Base-by-base conservation (phyloP, 805 yeast genomes). In the Sugiyamaella chiloensis region DNA sequence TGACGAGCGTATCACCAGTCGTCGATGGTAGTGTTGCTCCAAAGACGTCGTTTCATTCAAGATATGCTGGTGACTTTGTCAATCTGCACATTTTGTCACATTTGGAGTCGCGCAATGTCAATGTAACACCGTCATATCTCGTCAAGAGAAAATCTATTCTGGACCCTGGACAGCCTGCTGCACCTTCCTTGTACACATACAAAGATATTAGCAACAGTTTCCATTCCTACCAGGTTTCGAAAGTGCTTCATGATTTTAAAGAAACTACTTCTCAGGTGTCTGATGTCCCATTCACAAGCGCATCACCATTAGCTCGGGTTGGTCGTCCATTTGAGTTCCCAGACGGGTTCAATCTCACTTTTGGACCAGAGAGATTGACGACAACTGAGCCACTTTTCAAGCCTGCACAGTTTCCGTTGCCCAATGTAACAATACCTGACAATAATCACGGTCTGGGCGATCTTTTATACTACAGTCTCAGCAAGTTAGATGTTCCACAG, bases 61-160 rank as follows among this genome's bases (percentile, higher is more conserved):
- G 57, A 35, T 58, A 50, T 61, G 96, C 90, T 2, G 98, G 97
- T 7, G 91, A 89, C 63, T 90, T 84, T 63, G 64, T 86, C 47
- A 85, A 83, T 62, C 72, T 79, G 44, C 87, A 85, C 65, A 70
- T 81, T 1, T 64, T 76, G 54, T 70, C 77, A 43, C 77, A 68
- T 57, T 73, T 74, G 52, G 65, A 70, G 48, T 55, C 67, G 34
- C 64, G 63, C 49, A 51, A 62, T 42, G 67, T 69, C 41, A 50
- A 60, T 19, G 57, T 61, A 16, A 62, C 62, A 12, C 68, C 70
- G 4, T 63, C 62, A 14, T 67, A 62, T 48, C 60, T 64, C 48
- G 61, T 75, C 31, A 42, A 63, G 24, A 69, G 65, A 53, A 68
- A 66, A 56, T 60, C 49, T 20, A 57, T 61, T 32, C 59, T 62